Evolutionary conservation across 2,329 filamentous ascomycete species (phyloP).

Genomic region (Monilinia fructicola): DNA sequence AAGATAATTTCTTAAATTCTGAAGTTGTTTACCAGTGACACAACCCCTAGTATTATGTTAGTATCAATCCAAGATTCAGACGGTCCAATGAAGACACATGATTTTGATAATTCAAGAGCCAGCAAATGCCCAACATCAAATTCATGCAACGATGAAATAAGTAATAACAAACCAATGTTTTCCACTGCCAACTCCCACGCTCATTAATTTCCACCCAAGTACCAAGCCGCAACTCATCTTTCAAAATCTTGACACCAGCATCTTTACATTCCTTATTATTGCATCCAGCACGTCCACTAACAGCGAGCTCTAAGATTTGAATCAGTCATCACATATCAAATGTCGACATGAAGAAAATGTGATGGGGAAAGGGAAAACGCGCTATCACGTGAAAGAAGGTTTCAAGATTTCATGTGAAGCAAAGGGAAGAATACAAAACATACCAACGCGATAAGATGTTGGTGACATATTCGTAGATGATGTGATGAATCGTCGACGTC

Average conservation of each 20-base stretch:
- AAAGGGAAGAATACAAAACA: constrained; percentile 25
- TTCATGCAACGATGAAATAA: background rate
- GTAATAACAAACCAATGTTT: constrained; percentile 72
- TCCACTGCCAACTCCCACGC: constrained; percentile 70
- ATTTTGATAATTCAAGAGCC: background rate
- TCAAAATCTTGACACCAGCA: constrained; percentile 65
- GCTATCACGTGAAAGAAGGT: constrained; percentile 36
- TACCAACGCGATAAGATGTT: constrained; percentile 42
- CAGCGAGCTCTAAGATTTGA: constrained; percentile 62
- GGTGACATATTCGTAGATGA: background rate
- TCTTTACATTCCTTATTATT: constrained; percentile 70
- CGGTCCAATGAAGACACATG: background rate
- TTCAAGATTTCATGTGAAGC: constrained; percentile 4
- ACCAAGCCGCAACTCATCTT: constrained; percentile 77
- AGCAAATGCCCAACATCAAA: background rate
- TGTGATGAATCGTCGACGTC: background rate
- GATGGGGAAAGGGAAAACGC: background rate
- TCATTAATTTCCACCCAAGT: constrained; percentile 63
- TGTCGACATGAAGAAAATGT: too few species aligned
- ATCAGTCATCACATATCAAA: constrained; percentile 15
- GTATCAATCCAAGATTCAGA: background rate
- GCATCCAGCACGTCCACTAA: constrained; percentile 72
- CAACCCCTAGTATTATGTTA: constrained; percentile 67
- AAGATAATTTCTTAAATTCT: constrained; percentile 61
- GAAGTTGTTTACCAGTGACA: constrained; percentile 72